Evolutionary conservation across 306 rosid species (phyloP).

Genomic region (Vachellia collinsii): DNA sequence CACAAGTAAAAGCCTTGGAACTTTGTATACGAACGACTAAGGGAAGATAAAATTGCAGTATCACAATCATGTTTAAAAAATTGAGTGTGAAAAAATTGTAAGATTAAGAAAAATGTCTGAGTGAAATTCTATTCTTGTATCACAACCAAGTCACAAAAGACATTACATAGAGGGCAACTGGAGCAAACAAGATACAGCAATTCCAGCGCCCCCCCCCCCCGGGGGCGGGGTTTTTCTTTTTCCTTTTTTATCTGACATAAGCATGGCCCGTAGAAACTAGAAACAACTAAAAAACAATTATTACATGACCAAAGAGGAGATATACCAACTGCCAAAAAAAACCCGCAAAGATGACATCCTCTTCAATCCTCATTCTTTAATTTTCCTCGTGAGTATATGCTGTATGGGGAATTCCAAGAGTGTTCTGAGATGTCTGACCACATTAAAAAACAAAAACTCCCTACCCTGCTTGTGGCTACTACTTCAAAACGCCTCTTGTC

Average conservation of each 20-base stretch:
- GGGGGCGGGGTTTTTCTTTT: too few species aligned
- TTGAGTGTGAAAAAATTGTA: not conserved
- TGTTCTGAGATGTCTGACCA: constrained; percentile 34
- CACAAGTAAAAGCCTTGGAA: not conserved
- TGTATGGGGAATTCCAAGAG: constrained; percentile 44
- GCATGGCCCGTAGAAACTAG: constrained; percentile 32
- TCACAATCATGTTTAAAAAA: constrained; percentile 3
- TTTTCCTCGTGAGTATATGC: constrained; percentile 40
- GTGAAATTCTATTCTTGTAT: constrained; percentile 13
- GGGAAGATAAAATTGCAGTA: not conserved
- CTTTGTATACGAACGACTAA: not conserved
- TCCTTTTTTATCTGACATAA: constrained; percentile 30
- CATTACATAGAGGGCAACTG: constrained; percentile 11
- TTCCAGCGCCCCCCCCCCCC: not conserved
- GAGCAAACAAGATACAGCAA: not conserved
- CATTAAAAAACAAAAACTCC: constrained; percentile 31
- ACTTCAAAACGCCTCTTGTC: constrained; percentile 44
- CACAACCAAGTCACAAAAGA: constrained; percentile 34
- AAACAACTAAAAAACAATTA: constrained; percentile 40
- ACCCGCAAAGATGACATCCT: constrained; percentile 43
- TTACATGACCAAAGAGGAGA: constrained; percentile 41
- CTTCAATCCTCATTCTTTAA: constrained; percentile 35
- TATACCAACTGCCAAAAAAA: constrained; percentile 44
- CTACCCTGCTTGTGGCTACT: constrained; percentile 31
- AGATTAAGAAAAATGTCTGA: not conserved